Evolutionary conservation across 2,329 filamentous ascomycete genomes (phyloP), one percentile per base, ranked within the genome.

Genomic region (Aspergillus bombycis): DNA sequence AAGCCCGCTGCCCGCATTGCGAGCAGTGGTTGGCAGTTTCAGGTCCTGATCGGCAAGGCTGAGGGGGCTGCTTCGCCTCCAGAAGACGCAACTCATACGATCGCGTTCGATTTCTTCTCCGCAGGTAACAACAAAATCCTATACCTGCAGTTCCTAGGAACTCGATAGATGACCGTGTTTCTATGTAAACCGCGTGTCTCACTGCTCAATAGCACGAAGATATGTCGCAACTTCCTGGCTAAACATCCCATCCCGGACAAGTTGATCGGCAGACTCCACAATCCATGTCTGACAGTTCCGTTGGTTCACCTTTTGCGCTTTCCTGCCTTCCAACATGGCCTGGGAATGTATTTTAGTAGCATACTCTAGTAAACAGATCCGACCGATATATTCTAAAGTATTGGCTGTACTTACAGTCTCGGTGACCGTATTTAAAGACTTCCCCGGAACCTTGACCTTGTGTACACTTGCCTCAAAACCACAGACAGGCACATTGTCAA

Each of bases 271-370:
- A 6, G 75, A 73, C 60, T 78, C 75, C 7, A 77, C 68, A 57
- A 77, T 73, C 77, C 76, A 79, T 12, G 74, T 77, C 67, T 79
- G 74, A 56, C 76, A 79, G 48, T 78, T 66, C 36, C 68, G 71
- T 48, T 75, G 74, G n/a, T 38, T 64, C 45, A 77, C 58, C 61
- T 63, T 75, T 41, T 57, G 64, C 9, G 62, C 38, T 30, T 53
- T 38, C 9, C n/a, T 11, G 12, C 32, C 34, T 10, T 36, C 16
- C 38, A 28, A 48, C 10, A 50, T 30, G 14, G 26, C 8, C 23
- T 50, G 11, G 16, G 30, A 10, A 9, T 26, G 45, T 10, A 3
- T 11, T 16, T 11, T 10, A 43, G 11, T 34, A 14, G 10, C 43
- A 23, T 50, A 9, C 3, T 16, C 3, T 7, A 10, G 3, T 9